phyloP scores from a whole-genome alignment of 495 filamentous ascomycete species.

The Evernia prunastri region DNA sequence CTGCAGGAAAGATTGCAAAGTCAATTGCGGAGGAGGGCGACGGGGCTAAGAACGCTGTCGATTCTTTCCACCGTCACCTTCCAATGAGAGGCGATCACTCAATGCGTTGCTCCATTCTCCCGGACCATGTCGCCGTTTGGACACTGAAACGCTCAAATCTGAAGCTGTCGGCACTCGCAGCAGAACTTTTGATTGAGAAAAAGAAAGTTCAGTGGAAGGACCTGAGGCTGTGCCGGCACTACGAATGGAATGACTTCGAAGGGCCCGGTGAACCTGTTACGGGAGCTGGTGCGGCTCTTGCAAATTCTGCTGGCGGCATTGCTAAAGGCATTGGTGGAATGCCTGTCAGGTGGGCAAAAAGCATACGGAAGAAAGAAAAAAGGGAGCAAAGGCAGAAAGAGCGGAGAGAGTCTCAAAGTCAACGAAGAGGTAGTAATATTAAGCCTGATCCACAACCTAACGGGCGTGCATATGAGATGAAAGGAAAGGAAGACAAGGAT shows the following conservation, averaged over 20 bases:
- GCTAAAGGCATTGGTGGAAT: conserved; percentile 53
- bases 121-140: conserved; percentile 64
- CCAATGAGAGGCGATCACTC: conserved; percentile 47
- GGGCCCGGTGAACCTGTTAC: conserved; percentile 70
- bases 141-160: conserved; percentile 46
- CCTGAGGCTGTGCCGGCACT: conserved; percentile 58
- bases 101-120: conserved; percentile 64
- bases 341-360: conserved; percentile 51
- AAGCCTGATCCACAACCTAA: background rate
- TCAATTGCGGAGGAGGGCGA: conserved; percentile 62
- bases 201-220: conserved; percentile 56
- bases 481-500: background rate
- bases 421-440: conserved; percentile 10
- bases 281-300: conserved; percentile 51
- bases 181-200: conserved; percentile 53
- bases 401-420: conserved; percentile 22
- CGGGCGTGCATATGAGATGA: background rate
- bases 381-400: conserved; percentile 40
- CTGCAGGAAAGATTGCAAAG: conserved; percentile 53
- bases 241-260: conserved; percentile 75
- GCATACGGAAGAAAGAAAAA: conserved; percentile 42
- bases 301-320: conserved; percentile 46
- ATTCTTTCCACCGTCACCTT: conserved; percentile 61
- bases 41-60: conserved; percentile 66
- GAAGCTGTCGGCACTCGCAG: conserved; percentile 58